Evolutionary conservation across 2,329 filamentous ascomycete genomes (phyloP).

Genomic region (Hymenoscyphus fraxineus): DNA sequence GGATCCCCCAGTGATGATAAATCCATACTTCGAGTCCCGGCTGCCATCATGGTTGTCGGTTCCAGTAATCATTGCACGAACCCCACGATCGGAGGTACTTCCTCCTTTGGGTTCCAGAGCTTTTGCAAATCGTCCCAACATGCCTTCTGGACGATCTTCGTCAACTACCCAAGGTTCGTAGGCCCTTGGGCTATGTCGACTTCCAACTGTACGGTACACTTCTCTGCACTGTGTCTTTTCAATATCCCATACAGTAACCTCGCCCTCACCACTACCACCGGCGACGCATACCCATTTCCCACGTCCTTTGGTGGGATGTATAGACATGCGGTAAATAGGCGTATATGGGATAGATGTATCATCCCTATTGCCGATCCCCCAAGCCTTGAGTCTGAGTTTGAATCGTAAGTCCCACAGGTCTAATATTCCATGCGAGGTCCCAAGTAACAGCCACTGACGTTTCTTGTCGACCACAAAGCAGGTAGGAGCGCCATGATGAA

Average conservation of each 20-base stretch:
- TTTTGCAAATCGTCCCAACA: conserved; percentile 81
- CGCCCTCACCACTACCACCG: conserved; percentile 80
- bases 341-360: conserved; percentile 36
- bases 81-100: conserved; percentile 59
- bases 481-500: conserved; percentile 87
- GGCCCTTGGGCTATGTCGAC: conserved; percentile 56
- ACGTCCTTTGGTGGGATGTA: conserved; percentile 75
- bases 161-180: conserved; percentile 89
- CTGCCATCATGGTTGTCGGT: conserved; percentile 67
- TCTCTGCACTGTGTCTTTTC: conserved; percentile 87
- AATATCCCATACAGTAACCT: conserved; percentile 93
- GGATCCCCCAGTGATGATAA: conserved; percentile 80
- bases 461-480: conserved; percentile 85
- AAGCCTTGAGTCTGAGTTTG: conserved; percentile 78
- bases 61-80: conserved; percentile 71
- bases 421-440: conserved; percentile 87
- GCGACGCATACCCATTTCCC: conserved; percentile 85
- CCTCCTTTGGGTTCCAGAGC: conserved; percentile 60
- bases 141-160: conserved; percentile 80
- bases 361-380: conserved; percentile 74
- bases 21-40: conserved; percentile 71
- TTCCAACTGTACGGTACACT: conserved; percentile 69
- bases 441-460: conserved; percentile 85
- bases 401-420: conserved; percentile 98
- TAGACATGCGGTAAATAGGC: conserved; percentile 71